Conservation (phyloP, 1,284 basidiomycete genomes). For the Cutaneotrichosporon arboriforme region DNA sequence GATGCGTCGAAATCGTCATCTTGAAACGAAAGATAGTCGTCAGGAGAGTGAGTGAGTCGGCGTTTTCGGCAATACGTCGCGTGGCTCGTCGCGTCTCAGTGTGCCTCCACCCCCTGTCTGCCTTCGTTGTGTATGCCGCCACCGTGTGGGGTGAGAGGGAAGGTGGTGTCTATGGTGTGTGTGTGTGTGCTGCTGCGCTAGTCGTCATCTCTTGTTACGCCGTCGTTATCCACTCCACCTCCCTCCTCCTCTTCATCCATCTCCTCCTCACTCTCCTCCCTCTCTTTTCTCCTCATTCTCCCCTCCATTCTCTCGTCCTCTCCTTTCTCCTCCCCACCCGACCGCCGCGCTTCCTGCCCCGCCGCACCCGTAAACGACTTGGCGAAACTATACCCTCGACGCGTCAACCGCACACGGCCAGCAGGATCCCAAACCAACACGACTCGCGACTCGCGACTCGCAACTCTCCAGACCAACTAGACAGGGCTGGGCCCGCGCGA, state of each 20-base stretch:
- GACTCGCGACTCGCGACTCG: no score
- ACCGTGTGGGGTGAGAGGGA: no score
- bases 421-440: no score
- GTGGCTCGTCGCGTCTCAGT: conserved; percentile 2
- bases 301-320: background rate
- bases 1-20: no score
- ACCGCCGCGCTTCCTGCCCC: background rate
- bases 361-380: no score
- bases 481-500: no score
- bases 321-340: background rate
- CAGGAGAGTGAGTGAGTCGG: background rate
- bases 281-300: background rate
- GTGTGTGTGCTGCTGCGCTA: background rate
- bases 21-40: no score
- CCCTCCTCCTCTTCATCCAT: conserved; percentile 4
- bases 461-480: no score
- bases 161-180: background rate
- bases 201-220: conserved; percentile 1
- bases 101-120: no score
- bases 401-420: no score
- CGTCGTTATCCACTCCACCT: background rate
- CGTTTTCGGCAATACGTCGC: conserved; percentile 5
- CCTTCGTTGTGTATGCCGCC: no score
- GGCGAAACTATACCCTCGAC: no score
- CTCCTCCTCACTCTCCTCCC: conserved; percentile 1